phyloP scores from a whole-genome alignment of 805 yeast species.

The Pichia heedii region DNA sequence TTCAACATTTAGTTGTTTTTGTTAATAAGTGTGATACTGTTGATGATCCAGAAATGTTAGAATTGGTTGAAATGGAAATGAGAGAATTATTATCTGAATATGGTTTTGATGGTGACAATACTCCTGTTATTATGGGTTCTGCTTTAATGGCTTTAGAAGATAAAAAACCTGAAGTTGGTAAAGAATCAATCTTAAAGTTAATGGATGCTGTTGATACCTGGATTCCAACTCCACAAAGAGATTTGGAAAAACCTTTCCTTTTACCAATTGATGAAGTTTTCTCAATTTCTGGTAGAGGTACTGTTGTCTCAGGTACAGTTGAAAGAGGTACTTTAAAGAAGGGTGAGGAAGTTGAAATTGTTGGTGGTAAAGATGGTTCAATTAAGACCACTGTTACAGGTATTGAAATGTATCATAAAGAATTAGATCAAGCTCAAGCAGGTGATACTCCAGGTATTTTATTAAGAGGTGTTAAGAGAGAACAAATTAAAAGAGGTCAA shows the following conservation, averaged over 20 bases:
- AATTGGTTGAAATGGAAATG: slow-evolving; percentile 99
- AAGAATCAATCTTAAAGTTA: slow-evolving; percentile 69
- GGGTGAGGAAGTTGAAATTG: slow-evolving; percentile 98
- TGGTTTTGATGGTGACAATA: slow-evolving; percentile 97
- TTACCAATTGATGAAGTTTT: slow-evolving; percentile 97
- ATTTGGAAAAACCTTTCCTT: slow-evolving; percentile 90
- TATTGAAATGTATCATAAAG: slow-evolving; percentile 99
- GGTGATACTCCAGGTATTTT: slow-evolving; percentile 99
- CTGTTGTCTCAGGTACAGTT: slow-evolving; percentile 97
- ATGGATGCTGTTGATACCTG: slow-evolving; percentile 87
- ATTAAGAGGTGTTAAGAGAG: slow-evolving; percentile 97
- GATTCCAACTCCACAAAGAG: slow-evolving; percentile 96
- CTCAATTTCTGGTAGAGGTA: slow-evolving; percentile 99
- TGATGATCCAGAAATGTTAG: slow-evolving; percentile 98
- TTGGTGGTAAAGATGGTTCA: slow-evolving; percentile 81
- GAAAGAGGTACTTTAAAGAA: slow-evolving; percentile 96
- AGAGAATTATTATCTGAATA: slow-evolving; percentile 85
- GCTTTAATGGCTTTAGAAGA: slow-evolving; percentile 94
- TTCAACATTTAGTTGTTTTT: slow-evolving; percentile 91
- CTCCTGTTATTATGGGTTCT: slow-evolving; percentile 98
- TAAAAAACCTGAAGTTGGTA: slow-evolving; percentile 85
- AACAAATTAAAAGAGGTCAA: slow-evolving; percentile 96
- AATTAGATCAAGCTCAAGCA: slow-evolving; percentile 93
- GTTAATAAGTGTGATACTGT: slow-evolving; percentile 97
- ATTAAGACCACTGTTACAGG: slow-evolving; percentile 94